A percentile compares a stretch with the other conserved stretches of the same genome.
These are phyloP conservation scores for Lentinula detonsa DNA, from an alignment of 768 basidiomycete genomes.

Conservation along the genomic window DNA sequence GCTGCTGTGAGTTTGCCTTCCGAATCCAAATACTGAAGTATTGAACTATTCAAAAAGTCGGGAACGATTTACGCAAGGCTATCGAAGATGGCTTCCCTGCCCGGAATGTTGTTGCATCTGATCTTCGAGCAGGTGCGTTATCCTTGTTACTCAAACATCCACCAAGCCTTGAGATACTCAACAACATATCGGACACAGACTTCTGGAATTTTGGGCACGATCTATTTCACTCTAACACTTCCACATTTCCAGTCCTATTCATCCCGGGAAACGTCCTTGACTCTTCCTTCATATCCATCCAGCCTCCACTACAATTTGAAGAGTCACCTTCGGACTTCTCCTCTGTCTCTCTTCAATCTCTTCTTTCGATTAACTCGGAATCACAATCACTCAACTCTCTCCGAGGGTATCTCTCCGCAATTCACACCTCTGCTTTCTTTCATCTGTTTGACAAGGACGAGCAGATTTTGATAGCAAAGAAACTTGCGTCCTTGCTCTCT, in stretches of 20 bases:
- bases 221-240: conserved; percentile 33
- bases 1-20: conserved; percentile 15
- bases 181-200: conserved; percentile 17
- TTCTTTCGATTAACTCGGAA: conserved; percentile 9
- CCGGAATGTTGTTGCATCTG: conserved; percentile 16
- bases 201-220: conserved; percentile 44
- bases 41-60: conserved; percentile 10
- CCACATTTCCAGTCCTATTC: conserved; percentile 36
- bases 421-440: conserved; percentile 38
- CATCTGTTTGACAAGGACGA: conserved; percentile 32
- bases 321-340: conserved; percentile 1
- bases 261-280: conserved; percentile 38
- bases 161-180: background rate
- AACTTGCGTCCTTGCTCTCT: conserved; percentile 25
- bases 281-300: conserved; percentile 22
- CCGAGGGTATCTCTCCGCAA: conserved; percentile 31
- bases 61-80: conserved; percentile 18
- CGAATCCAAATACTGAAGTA: background rate
- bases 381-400: conserved; percentile 25
- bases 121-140: conserved; percentile 15
- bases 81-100: conserved; percentile 19
- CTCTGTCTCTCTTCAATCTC: conserved; percentile 13
- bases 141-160: background rate
- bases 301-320: conserved; percentile 6
- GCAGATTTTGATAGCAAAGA: conserved; percentile 26